Evolutionary conservation across 2,329 filamentous ascomycete species (phyloP).

Genomic region (Ciborinia camelliae): DNA sequence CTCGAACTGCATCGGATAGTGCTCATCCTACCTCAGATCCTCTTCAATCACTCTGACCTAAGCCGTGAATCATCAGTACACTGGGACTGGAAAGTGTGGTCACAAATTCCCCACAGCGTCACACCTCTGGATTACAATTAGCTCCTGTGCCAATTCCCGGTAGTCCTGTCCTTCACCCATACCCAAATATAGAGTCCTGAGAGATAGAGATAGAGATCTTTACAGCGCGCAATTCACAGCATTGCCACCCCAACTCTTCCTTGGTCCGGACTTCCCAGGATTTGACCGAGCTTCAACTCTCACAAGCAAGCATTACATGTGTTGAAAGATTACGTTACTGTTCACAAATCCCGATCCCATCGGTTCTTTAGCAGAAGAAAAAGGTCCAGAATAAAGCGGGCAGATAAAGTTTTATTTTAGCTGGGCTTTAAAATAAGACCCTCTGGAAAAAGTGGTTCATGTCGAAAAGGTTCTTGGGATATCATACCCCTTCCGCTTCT

Average conservation of each 20-base stretch:
- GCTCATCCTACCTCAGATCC: not conserved
- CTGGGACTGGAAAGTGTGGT: not conserved
- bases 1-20: not conserved
- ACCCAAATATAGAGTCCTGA: conserved; percentile 15
- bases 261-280: conserved; percentile 14
- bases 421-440: not conserved
- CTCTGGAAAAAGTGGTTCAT: conserved; percentile 24
- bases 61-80: conserved; percentile 15
- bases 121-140: conserved; percentile 5
- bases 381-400: not conserved
- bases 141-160: not conserved
- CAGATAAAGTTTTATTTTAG: not conserved
- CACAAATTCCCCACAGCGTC: conserved; percentile 8
- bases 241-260: conserved; percentile 16
- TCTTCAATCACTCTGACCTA: conserved; percentile 14
- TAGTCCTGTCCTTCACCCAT: conserved; percentile 9
- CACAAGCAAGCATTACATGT: conserved; percentile 6
- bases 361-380: not conserved
- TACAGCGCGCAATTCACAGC: conserved; percentile 10
- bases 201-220: conserved; percentile 11
- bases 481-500: conserved; percentile 9
- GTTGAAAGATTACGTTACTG: not conserved
- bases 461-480: conserved; percentile 32
- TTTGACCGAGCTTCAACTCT: conserved; percentile 8
- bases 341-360: not conserved